Evolutionary conservation across 192 early-diverging fungal species (phyloP), one percentile per base, ranked within the genome.

Genomic region (Podochytrium sp.): DNA sequence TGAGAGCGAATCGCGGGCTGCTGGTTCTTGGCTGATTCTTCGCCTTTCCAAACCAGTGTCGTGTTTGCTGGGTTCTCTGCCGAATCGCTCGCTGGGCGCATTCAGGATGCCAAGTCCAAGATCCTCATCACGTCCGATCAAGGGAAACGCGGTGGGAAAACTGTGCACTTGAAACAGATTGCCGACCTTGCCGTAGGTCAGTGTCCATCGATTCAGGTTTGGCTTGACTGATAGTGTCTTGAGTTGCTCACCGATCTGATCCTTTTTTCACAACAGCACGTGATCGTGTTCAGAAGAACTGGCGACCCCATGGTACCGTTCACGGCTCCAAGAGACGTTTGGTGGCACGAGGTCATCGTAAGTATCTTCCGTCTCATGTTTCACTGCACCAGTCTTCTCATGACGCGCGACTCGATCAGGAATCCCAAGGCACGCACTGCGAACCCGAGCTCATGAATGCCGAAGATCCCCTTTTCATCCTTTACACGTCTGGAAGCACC

Each of bases 51-150:
- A 3, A 20, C 5, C 57, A 85, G 91, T 23, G 96, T 98, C 49
- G 91, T 98, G 65, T 98, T 98, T 89, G 96, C 96, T 6, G 96
- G 96, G 38, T 98, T 98, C 83, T 95, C 93, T 43, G 87, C 96
- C 40, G 92, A 94, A 33, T 92, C 95, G 2, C 86, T 98, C 29
- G 90, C 94, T 43, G 95, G 96, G 81, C 94, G 96, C 76, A 91
- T 98, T 43, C 76, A 84, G 39, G 95, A 98, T 65, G 91, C 91
- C 50, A 81, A 83, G 50, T 91, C 91, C 66, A 87, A 87, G 70
- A 65, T 98, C 25, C 86, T 98, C 25, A 86, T 98, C 67, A 98
- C 96, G 0, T 89, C 96, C 65, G 96, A 98, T 80, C 95, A 98
- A 83, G 95, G 96, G 56, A 84, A 88, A 57, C 93, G 96, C 58